phyloP scores from a whole-genome alignment of 1,284 basidiomycete genomes.

The Ganoderma resinaceum region DNA sequence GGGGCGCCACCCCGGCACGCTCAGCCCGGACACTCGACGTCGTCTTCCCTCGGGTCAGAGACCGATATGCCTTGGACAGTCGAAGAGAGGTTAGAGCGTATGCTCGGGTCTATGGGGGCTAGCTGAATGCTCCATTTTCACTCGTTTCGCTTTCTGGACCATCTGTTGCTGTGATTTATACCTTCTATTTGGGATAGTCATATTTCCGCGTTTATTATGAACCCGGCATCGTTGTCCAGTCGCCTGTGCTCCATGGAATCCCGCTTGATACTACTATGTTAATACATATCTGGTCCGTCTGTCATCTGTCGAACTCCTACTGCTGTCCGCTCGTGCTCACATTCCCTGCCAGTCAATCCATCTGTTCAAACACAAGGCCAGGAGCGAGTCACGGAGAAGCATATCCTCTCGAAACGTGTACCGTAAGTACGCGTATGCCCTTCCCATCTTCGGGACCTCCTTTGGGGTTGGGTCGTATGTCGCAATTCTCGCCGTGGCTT shows the following conservation, averaged over 20 bases:
- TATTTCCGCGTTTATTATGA: conserved; percentile 22
- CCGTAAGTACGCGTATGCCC: conserved; percentile 64
- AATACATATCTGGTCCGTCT: conserved; percentile 31
- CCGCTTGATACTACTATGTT: conserved; percentile 22
- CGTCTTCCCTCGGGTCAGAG: conserved; percentile 67
- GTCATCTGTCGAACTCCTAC: conserved; percentile 3
- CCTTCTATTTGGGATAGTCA: conserved; percentile 21
- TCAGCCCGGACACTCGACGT: conserved; percentile 55
- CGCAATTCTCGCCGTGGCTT: conserved; percentile 53
- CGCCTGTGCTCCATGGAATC: conserved; percentile 16
- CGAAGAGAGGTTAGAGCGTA: conserved; percentile 77
- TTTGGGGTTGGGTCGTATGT: conserved; percentile 60
- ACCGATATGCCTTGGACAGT: conserved; percentile 71
- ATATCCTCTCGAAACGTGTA: conserved; percentile 66
- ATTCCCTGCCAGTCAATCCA: conserved; percentile 69
- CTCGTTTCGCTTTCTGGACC: conserved; percentile 22
- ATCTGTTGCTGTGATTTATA: conserved; percentile 27
- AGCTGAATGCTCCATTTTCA: conserved; percentile 19
- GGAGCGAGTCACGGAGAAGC: conserved; percentile 66
- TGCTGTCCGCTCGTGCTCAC: conserved; percentile 19
- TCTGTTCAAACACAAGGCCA: conserved; percentile 74
- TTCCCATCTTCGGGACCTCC: conserved; percentile 57
- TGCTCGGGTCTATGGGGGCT: conserved; percentile 64
- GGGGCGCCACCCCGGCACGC: conserved; percentile 34
- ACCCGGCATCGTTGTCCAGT: conserved; percentile 17